phyloP scores from a whole-genome alignment of 176 grass and related monocot genomes.

The Microstegium vimineum region DNA sequence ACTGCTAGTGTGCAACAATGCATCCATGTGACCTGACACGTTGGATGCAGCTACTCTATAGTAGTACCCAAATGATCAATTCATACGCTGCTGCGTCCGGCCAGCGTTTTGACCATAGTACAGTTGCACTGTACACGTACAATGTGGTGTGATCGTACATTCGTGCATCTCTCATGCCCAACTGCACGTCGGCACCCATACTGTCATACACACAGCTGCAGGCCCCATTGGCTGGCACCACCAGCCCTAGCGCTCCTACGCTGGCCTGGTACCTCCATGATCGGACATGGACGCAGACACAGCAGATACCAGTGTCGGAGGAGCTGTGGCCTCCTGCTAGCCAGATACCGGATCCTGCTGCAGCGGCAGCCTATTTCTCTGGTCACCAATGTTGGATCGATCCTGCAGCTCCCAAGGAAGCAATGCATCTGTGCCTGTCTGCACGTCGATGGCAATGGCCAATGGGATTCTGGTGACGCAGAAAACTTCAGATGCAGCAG shows the following conservation, averaged over 20 bases:
- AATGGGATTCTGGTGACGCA: neutral
- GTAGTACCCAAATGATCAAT: neutral
- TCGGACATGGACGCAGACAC: neutral
- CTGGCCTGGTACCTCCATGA: no score
- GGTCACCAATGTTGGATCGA: neutral
- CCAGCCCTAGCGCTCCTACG: no score
- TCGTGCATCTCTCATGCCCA: neutral
- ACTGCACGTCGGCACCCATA: neutral
- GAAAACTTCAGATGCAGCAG: neutral
- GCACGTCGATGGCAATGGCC: neutral
- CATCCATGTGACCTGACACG: neutral
- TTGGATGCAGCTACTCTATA: neutral
- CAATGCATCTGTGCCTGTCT: constrained; percentile 27
- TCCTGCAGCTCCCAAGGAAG: constrained; percentile 3
- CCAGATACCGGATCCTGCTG: constrained; percentile 16
- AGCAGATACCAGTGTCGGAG: constrained; percentile 12
- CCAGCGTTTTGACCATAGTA: neutral
- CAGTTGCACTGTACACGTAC: constrained; percentile 3
- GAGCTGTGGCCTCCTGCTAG: neutral
- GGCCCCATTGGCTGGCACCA: neutral
- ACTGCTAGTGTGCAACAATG: neutral
- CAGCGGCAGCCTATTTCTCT: neutral
- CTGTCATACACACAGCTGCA: neutral
- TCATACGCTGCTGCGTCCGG: neutral
- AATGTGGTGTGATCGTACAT: neutral